phyloP scores from a whole-genome alignment of 177 flowering plant genomes.

The Vitis hybrid region DNA sequence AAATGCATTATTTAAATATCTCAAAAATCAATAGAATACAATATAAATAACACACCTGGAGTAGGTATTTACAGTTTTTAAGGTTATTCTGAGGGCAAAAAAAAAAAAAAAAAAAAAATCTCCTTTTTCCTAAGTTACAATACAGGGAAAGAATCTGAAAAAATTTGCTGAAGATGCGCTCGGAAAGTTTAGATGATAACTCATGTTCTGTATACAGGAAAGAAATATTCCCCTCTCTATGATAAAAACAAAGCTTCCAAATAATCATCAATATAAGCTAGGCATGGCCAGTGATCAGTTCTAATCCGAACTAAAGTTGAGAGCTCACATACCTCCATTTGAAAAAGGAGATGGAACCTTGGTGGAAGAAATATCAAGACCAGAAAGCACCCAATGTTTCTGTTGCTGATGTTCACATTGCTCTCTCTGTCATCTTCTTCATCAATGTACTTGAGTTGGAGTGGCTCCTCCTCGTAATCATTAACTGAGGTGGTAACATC shows the following conservation, averaged over 20 bases:
- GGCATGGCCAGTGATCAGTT: constrained; percentile 99
- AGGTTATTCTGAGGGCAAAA: not conserved
- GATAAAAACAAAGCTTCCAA: constrained; percentile 77
- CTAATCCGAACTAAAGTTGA: constrained; percentile 89
- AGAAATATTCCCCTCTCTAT: constrained; percentile 14
- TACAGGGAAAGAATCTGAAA: constrained; percentile 7
- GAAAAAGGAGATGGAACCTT: constrained; percentile 87
- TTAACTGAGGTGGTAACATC: constrained; percentile 23
- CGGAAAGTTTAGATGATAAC: not conserved
- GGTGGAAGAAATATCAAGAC: constrained; percentile 93
- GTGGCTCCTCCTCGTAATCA: constrained; percentile 40
- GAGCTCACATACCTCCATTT: constrained; percentile 71
- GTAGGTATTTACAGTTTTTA: not conserved
- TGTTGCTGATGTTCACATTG: constrained; percentile 27
- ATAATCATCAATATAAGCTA: constrained; percentile 93
- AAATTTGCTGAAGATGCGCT: not conserved
- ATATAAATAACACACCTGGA: not conserved
- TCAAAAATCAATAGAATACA: constrained; percentile 5
- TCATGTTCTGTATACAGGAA: constrained; percentile 4
- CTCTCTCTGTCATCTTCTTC: constrained; percentile 46
- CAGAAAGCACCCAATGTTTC: constrained; percentile 62
- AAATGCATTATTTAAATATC: constrained; percentile 5
- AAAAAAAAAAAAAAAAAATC: constrained; percentile 6
- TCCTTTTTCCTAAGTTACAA: constrained; percentile 1
- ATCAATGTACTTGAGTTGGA: constrained; percentile 57